These are phyloP conservation scores for Mycena indigotica DNA, from an alignment of 768 basidiomycete species.

Conservation along the genomic window DNA sequence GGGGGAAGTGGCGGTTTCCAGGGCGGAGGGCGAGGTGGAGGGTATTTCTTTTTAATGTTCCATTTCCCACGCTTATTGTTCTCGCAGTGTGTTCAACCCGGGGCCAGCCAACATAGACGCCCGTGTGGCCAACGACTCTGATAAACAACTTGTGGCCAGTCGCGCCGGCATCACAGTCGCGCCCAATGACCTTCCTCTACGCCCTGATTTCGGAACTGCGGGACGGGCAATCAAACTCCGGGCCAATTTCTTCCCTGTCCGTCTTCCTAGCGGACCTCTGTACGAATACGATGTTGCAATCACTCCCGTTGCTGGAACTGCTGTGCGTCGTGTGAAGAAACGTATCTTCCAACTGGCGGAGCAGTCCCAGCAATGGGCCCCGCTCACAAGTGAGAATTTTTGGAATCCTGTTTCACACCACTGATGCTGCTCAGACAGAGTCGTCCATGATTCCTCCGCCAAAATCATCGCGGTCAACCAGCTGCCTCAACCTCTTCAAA, in stretches of 20 bases:
- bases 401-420: background rate
- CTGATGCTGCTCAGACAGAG: conserved; percentile 23
- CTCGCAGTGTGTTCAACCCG: conserved; percentile 46
- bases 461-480: conserved; percentile 52
- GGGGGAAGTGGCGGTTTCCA: conserved; percentile 23
- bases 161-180: conserved; percentile 37
- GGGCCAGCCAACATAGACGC: conserved; percentile 43
- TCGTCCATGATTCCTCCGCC: conserved; percentile 59
- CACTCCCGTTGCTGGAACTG: conserved; percentile 49
- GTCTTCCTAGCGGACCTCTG: conserved; percentile 47
- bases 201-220: conserved; percentile 57
- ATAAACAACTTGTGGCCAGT: conserved; percentile 43
- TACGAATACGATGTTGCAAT: conserved; percentile 68
- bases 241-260: conserved; percentile 70
- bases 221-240: conserved; percentile 55
- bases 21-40: conserved; percentile 38
- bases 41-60: conserved; percentile 29
- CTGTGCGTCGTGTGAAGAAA: conserved; percentile 54
- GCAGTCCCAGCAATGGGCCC: conserved; percentile 47
- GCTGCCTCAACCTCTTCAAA: conserved; percentile 48
- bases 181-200: conserved; percentile 51
- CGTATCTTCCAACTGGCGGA: conserved; percentile 70
- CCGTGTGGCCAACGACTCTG: conserved; percentile 43
- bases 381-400: conserved; percentile 35
- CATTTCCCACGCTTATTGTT: conserved; percentile 27